phyloP scores from a whole-genome alignment of 768 basidiomycete genomes.

The Rhodotorula toruloides region DNA sequence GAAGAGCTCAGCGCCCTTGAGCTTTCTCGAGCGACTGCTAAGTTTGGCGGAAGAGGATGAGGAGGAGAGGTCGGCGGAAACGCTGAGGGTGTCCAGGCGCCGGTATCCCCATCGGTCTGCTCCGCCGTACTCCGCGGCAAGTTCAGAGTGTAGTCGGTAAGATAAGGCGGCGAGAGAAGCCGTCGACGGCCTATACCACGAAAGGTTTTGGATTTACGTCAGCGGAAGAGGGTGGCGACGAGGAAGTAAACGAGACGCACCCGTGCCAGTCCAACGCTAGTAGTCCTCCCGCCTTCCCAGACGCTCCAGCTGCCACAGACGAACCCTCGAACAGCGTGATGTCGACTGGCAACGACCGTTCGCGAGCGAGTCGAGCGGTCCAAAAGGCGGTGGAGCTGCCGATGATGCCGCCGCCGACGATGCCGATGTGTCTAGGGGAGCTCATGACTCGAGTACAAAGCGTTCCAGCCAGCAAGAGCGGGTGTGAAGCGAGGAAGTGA shows the following conservation, averaged over 20 bases:
- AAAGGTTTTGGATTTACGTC: not conserved
- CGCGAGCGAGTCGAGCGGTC: conserved; percentile 56
- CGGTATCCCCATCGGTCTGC: conserved; percentile 76
- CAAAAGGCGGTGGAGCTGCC: conserved; percentile 80
- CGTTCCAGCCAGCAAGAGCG: not conserved
- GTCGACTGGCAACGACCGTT: conserved; percentile 23
- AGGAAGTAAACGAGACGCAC: not conserved
- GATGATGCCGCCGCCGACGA: conserved; percentile 82
- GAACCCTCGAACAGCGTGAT: conserved; percentile 66
- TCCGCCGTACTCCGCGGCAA: conserved; percentile 67
- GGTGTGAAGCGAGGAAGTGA: not conserved
- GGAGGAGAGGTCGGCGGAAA: conserved; percentile 28
- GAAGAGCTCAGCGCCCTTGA: conserved; percentile 16
- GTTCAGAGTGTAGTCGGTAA: conserved; percentile 65
- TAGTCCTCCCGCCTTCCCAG: conserved; percentile 78
- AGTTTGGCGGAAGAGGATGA: not conserved
- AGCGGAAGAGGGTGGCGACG: not conserved
- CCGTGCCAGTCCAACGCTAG: conserved; percentile 75
- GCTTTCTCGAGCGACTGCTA: not conserved
- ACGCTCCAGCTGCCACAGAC: conserved; percentile 70
- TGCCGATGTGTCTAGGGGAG: conserved; percentile 52
- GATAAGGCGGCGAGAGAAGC: conserved; percentile 63
- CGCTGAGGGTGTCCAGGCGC: conserved; percentile 57
- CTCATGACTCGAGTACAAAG: not conserved
- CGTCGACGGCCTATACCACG: conserved; percentile 51